Conservation (phyloP, 1,139 yeast species). For the Schwanniomyces etchellsii region DNA sequence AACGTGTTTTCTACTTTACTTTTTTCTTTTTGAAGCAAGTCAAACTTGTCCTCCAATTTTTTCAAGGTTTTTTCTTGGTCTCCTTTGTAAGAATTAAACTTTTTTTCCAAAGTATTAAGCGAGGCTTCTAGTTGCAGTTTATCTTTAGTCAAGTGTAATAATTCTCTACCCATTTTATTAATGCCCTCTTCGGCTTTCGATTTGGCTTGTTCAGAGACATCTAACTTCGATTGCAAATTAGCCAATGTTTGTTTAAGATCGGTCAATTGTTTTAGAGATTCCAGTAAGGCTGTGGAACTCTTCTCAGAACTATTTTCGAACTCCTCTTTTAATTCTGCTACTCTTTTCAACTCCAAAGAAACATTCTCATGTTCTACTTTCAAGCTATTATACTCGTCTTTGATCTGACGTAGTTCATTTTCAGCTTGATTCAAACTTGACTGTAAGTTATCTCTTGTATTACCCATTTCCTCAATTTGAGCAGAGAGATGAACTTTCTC, state of each 20-base stretch:
- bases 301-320: constrained; percentile 25
- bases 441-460: constrained; percentile 19
- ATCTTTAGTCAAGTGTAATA: constrained; percentile 59
- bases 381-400: constrained; percentile 15
- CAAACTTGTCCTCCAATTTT: background rate
- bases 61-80: constrained; percentile 1
- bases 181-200: constrained; percentile 80
- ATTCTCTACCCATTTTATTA: constrained; percentile 83
- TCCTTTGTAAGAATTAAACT: background rate
- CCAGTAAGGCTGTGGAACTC: constrained; percentile 25
- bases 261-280: constrained; percentile 17
- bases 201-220: constrained; percentile 38
- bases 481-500: background rate
- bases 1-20: constrained; percentile 10
- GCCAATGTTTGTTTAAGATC: constrained; percentile 20
- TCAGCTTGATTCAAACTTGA: constrained; percentile 11
- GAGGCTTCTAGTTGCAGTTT: constrained; percentile 50
- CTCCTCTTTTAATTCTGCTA: constrained; percentile 28
- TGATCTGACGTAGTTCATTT: constrained; percentile 18
- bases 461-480: constrained; percentile 24
- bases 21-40: constrained; percentile 12
- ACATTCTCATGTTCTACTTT: constrained; percentile 32
- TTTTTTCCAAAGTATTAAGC: constrained; percentile 12
- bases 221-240: constrained; percentile 22
- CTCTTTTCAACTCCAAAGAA: constrained; percentile 23